Conservation (phyloP, 371 early-diverging fungal species). For the Mucor indicus region DNA sequence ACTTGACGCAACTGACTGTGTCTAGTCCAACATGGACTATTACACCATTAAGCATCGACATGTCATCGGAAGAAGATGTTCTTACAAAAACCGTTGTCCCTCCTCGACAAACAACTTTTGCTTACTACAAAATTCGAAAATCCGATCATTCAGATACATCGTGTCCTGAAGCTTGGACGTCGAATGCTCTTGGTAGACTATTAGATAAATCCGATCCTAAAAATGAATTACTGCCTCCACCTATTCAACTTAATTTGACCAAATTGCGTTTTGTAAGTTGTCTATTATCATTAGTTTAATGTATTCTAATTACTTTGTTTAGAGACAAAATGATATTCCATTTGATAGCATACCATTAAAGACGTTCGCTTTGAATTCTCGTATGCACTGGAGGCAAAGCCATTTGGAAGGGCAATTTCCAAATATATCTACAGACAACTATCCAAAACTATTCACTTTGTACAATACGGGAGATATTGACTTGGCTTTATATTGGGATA, state of each 20-base stretch:
- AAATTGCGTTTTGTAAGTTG: constrained; percentile 50
- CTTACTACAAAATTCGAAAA: constrained; percentile 55
- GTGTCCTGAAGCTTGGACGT: constrained; percentile 53
- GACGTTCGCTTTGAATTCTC: constrained; percentile 64
- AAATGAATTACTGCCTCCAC: constrained; percentile 23
- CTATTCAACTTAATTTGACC: constrained; percentile 33
- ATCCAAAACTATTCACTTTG: constrained; percentile 63
- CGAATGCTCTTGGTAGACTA: constrained; percentile 41
- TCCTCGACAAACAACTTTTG: constrained; percentile 61
- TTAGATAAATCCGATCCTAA: constrained; percentile 29
- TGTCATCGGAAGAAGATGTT: constrained; percentile 29
- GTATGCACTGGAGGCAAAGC: constrained; percentile 70
- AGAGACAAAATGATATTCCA: constrained; percentile 44
- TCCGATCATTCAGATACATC: neutral
- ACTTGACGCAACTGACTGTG: constrained; percentile 69
- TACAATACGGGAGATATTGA: constrained; percentile 86
- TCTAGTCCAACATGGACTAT: constrained; percentile 75
- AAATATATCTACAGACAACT: constrained; percentile 46
- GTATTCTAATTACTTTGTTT: constrained; percentile 7
- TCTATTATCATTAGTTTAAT: neutral
- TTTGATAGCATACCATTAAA: constrained; percentile 54
- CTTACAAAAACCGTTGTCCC: constrained; percentile 44
- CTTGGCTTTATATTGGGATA: constrained; percentile 82
- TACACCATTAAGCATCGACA: constrained; percentile 46
- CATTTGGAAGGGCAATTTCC: constrained; percentile 64